Percentiles rank a stretch among this genome's conserved stretches.
phyloP scores from a whole-genome alignment of 1,139 yeast genomes.

The Pichia norvegensis region DNA sequence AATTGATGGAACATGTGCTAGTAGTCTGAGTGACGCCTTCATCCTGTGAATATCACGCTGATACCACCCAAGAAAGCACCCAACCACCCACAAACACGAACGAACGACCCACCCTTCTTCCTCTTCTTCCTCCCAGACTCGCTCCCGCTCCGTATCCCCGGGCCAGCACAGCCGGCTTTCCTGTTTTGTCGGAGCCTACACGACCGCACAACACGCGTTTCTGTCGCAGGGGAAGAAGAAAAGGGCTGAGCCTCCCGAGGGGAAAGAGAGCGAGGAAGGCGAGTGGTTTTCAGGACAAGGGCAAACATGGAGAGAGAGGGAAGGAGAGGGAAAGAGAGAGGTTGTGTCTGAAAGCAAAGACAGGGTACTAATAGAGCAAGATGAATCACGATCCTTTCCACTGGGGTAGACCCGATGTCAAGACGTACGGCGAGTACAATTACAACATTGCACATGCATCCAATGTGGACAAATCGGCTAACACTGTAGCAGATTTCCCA shows the following conservation, averaged over 20 bases:
- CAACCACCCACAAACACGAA: no score
- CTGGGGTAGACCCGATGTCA: constrained; percentile 93
- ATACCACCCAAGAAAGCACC: no score
- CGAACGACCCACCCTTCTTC: no score
- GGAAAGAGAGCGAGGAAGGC: no score
- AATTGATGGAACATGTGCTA: constrained; percentile 47
- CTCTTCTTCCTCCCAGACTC: no score
- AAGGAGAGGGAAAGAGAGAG: no score
- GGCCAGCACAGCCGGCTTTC: no score
- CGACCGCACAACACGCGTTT: no score
- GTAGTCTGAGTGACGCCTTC: constrained; percentile 28
- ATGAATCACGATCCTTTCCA: constrained; percentile 94
- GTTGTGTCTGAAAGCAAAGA: neutral
- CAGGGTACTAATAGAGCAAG: neutral
- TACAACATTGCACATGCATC: constrained; percentile 59
- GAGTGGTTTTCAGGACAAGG: no score
- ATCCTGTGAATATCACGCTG: no score
- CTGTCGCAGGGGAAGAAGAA: neutral
- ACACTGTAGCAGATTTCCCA: constrained; percentile 41
- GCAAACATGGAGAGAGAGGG: no score
- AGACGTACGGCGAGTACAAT: constrained; percentile 74
- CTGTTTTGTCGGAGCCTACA: neutral
- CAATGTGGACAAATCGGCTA: constrained; percentile 16
- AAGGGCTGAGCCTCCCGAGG: neutral
- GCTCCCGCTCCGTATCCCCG: no score